Evolutionary conservation across 176 grass and related monocot species (phyloP), one percentile per base, ranked within the genome.

Genomic region (Oryza glaberrima): DNA sequence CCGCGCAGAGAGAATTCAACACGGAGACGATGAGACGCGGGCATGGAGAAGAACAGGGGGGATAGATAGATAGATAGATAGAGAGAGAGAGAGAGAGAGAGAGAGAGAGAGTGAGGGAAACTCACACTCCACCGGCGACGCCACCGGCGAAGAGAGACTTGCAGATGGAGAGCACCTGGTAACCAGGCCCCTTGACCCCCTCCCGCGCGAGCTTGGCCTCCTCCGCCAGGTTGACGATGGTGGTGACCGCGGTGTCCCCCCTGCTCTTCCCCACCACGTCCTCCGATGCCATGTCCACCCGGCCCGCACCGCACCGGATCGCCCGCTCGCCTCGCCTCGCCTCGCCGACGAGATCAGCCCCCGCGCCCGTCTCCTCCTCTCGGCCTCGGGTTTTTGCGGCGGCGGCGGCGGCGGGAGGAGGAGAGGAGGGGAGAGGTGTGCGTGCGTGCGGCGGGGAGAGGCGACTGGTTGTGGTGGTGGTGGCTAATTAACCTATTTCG

Each of bases 251-350:
- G 5, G 96, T 93, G 80, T 95, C 96, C 49, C 96, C 81, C 77
- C 89, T 98, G 88, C 91, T 95, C 89, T 96, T 96, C 72, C 90
- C 93, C 85, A 95, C 93, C 76, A 98, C 96, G 90, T 98, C 96
- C 96, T 98, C 91, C 75, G 96, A 98, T 40, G 93, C 96, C 96
- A 98, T 98, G 70, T 65, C 81, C 61, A 1, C 14, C 17, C 15
- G 32, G 23, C 44, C 65, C 43, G 43, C 43, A 19, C 64, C 43
- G 9, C 36, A 8, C 1, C 79, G 75, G 89, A 83, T 87, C 88
- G 69, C 79, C 67, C 48, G 17, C 44, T 12, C 35, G 45, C 48
- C 45, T 4, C 28, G 45, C 48, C 45, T 4, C 26, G 28, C 28
- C 1, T 28, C 19, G 32, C 12, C 10, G 74, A 17, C 49, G 3